Evolutionary conservation across 768 basidiomycete genomes (phyloP).

Genomic region (Daedaleopsis nitida): DNA sequence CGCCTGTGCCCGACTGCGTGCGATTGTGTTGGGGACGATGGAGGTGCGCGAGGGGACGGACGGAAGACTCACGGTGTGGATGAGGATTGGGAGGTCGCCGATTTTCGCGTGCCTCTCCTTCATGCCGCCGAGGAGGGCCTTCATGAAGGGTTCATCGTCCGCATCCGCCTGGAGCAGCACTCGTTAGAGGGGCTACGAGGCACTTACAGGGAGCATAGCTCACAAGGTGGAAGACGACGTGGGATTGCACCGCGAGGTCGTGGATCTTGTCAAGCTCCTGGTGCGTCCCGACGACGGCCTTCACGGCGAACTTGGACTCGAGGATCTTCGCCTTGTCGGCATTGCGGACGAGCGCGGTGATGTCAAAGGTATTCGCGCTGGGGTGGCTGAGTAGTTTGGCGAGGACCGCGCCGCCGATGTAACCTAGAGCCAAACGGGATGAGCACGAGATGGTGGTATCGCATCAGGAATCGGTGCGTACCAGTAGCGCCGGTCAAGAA

Average conservation of each 20-base stretch:
- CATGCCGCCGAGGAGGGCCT: slow-evolving; percentile 54
- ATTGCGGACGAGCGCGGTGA: slow-evolving; percentile 49
- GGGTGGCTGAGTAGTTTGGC: slow-evolving; percentile 48
- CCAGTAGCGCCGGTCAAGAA: slow-evolving; percentile 52
- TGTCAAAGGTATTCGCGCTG: slow-evolving; percentile 42
- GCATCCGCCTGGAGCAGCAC: slow-evolving; percentile 49
- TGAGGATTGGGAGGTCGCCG: slow-evolving; percentile 48
- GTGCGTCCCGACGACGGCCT: slow-evolving; percentile 20
- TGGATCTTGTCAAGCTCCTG: slow-evolving; percentile 41
- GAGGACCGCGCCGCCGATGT: slow-evolving; percentile 59
- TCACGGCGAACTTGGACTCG: slow-evolving; percentile 25
- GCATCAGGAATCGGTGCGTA: slow-evolving; percentile 9
- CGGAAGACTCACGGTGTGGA: slow-evolving; percentile 57
- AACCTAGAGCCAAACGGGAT: slow-evolving; percentile 36
- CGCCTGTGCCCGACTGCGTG: slow-evolving; percentile 33
- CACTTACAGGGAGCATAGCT: too few species aligned
- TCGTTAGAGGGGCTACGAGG: too few species aligned
- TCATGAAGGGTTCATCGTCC: slow-evolving; percentile 47
- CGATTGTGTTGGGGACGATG: too few species aligned
- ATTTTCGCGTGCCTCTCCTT: slow-evolving; percentile 46
- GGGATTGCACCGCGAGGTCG: slow-evolving; percentile 43
- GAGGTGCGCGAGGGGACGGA: neutral
- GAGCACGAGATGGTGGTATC: neutral
- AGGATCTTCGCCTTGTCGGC: slow-evolving; percentile 36
- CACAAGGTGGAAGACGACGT: slow-evolving; percentile 33